Evolutionary conservation across 2,329 filamentous ascomycete species (phyloP).

Genomic region (Penicillium hordei): DNA sequence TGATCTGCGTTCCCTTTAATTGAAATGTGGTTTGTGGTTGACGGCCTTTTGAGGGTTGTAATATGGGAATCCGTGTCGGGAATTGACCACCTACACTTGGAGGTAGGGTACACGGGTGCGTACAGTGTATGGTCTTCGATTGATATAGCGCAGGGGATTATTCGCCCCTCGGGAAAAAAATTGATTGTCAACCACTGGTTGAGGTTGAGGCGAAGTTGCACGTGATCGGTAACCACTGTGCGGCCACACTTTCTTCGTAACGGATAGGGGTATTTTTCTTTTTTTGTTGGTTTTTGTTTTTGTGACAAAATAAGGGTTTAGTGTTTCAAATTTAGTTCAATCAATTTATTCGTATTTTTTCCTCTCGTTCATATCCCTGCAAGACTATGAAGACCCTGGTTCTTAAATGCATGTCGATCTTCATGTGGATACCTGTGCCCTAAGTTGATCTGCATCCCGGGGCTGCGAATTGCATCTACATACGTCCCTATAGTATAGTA

Average conservation of each 20-base stretch:
- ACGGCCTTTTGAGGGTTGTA: background rate
- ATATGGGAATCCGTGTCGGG: background rate
- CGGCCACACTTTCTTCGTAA: background rate
- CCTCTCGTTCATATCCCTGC: background rate
- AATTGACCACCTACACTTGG: background rate
- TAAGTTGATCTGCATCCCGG: background rate
- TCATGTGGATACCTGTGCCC: constrained; percentile 11
- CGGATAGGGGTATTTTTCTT: background rate
- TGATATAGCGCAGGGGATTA: background rate
- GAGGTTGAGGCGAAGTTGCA: constrained; percentile 8
- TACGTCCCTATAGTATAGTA: background rate
- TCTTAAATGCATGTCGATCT: constrained; percentile 8
- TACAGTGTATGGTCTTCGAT: background rate
- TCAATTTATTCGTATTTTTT: background rate
- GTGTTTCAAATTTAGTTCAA: background rate
- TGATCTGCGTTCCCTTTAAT: background rate
- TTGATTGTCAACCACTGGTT: constrained; percentile 8
- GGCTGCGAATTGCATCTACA: background rate
- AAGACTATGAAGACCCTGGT: background rate
- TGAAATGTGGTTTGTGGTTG: background rate
- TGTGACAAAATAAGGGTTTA: background rate
- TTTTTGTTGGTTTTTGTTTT: background rate
- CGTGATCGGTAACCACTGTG: constrained; percentile 8
- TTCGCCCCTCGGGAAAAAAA: constrained; percentile 13
- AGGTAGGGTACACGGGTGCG: background rate